These are phyloP conservation scores for Pythium periplocum DNA, from an alignment of 352 stramenopile species.

Conservation along the genomic window DNA sequence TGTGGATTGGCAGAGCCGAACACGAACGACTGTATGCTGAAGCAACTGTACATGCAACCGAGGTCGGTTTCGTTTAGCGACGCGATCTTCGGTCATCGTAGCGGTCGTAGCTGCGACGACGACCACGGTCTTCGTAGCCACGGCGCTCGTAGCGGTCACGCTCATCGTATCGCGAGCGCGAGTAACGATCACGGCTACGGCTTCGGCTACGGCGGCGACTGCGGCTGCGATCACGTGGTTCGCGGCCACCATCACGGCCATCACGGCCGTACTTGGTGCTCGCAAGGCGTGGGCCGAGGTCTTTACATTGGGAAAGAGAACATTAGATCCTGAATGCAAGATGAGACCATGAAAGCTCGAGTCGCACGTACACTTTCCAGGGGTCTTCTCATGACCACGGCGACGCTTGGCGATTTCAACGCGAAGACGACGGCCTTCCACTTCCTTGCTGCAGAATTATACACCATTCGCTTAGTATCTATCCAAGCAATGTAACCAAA, in stretches of 20 bases:
- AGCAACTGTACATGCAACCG: too few species aligned
- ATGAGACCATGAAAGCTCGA: background rate
- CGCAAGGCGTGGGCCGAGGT: slow-evolving; percentile 64
- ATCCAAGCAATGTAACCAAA: background rate
- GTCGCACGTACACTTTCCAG: slow-evolving; percentile 61
- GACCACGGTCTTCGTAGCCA: slow-evolving; percentile 51
- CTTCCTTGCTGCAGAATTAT: slow-evolving; percentile 46
- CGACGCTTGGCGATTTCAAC: slow-evolving; percentile 81
- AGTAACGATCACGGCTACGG: slow-evolving; percentile 36
- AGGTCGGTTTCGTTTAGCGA: slow-evolving; percentile 11
- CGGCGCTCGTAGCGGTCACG: slow-evolving; percentile 36
- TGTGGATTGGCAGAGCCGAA: too few species aligned
- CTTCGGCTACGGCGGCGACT: slow-evolving; percentile 28
- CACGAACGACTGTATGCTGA: too few species aligned
- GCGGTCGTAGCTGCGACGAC: slow-evolving; percentile 26
- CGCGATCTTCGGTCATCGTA: slow-evolving; percentile 35
- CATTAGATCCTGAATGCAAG: too few species aligned
- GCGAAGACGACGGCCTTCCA: slow-evolving; percentile 63
- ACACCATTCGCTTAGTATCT: background rate
- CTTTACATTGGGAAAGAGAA: slow-evolving; percentile 15
- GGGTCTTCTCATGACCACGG: slow-evolving; percentile 78
- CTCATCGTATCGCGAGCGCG: slow-evolving; percentile 29
- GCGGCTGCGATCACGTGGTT: slow-evolving; percentile 14
- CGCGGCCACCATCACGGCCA: slow-evolving; percentile 18
- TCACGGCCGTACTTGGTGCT: slow-evolving; percentile 66